These are phyloP conservation scores for Aspergillus thermomutatus DNA, from an alignment of 2,329 filamentous ascomycete genomes.

Conservation along the genomic window DNA sequence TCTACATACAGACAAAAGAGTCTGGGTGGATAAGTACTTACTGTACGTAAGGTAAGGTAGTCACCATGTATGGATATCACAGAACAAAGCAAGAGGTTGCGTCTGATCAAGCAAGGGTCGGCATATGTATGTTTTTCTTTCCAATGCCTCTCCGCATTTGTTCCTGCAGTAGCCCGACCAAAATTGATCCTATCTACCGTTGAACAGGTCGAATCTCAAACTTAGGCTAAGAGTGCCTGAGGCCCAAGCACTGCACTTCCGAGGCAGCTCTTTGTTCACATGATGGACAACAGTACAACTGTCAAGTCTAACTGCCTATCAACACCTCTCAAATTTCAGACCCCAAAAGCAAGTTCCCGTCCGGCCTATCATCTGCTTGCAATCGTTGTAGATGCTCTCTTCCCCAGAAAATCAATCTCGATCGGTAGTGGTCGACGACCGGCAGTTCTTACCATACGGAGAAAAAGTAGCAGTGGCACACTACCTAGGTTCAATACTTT, in stretches of 20 bases:
- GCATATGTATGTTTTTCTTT: not conserved
- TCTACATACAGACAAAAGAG: not conserved
- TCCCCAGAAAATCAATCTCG: not conserved
- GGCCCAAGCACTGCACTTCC: not conserved
- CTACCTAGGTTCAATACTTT: not conserved
- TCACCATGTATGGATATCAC: not conserved
- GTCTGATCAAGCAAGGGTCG: not conserved
- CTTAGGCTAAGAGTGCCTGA: not conserved
- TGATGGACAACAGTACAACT: not conserved
- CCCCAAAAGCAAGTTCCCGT: not conserved
- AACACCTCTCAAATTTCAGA: not conserved
- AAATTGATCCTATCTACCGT: constrained; percentile 18
- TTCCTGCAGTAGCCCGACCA: constrained; percentile 37
- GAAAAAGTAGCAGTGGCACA: not conserved
- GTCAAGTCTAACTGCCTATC: not conserved
- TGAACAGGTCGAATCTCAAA: constrained; percentile 20
- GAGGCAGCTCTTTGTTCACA: not conserved
- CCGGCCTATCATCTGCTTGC: not conserved
- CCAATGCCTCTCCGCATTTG: constrained; percentile 23
- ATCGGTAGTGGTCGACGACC: not conserved
- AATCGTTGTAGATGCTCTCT: not conserved
- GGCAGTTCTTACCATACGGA: not conserved
- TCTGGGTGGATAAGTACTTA: not conserved
- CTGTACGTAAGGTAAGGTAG: no score
- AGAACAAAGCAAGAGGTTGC: not conserved